Evolutionary conservation across 352 stramenopile genomes (phyloP).

Genomic region (Globisporangium irregulare): DNA sequence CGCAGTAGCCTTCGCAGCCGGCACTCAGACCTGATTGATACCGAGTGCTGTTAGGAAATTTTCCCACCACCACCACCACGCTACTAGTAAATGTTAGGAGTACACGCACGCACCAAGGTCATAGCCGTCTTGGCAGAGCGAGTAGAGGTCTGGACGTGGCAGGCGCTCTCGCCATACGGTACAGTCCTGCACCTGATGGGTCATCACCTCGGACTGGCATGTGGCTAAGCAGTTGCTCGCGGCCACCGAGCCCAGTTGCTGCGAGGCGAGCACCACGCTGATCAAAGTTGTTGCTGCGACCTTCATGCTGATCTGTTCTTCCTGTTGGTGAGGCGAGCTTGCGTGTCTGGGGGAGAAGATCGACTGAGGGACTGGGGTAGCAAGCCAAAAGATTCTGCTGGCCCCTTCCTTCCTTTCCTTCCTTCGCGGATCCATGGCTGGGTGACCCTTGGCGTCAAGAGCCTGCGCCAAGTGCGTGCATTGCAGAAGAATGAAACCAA

Average conservation of each 20-base stretch:
- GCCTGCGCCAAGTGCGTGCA: too few species aligned
- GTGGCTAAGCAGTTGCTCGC: slow-evolving; percentile 24
- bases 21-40: slow-evolving; percentile 20
- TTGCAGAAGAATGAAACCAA: too few species aligned
- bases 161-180: slow-evolving; percentile 40
- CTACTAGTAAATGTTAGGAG: too few species aligned
- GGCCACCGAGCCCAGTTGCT: neutral
- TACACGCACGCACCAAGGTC: slow-evolving; percentile 16
- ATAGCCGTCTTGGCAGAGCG: slow-evolving; percentile 45
- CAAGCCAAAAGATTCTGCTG: too few species aligned
- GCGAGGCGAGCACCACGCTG: neutral
- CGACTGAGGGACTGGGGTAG: neutral
- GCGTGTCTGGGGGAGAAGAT: neutral
- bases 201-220: slow-evolving; percentile 43
- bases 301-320: neutral
- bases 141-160: slow-evolving; percentile 49
- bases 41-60: neutral
- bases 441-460: too few species aligned
- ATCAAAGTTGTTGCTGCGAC: neutral
- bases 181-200: slow-evolving; percentile 35
- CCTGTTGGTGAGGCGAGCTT: neutral
- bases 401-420: too few species aligned
- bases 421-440: too few species aligned
- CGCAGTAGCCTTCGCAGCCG: slow-evolving; percentile 40
- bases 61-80: too few species aligned